phyloP scores from a whole-genome alignment of 2,329 filamentous ascomycete genomes.

The Phialocephala sp. region DNA sequence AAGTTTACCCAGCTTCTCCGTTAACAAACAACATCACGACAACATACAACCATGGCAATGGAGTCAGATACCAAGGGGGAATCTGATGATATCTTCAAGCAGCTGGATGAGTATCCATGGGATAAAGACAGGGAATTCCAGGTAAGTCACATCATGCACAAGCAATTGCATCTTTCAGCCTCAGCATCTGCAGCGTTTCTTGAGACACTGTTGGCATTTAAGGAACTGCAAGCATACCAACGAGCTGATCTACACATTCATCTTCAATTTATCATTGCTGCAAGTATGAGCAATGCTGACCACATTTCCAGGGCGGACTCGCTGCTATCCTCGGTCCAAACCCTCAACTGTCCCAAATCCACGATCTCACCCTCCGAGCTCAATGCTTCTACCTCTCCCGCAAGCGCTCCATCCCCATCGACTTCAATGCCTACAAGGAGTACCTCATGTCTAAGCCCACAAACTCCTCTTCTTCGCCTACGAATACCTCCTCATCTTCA shows the following conservation, averaged over 20 bases:
- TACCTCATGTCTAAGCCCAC: conserved; percentile 52
- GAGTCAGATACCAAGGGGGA: conserved; percentile 33
- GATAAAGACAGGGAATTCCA: conserved; percentile 71
- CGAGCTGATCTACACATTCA: not conserved
- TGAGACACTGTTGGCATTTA: not conserved
- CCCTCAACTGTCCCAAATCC: conserved; percentile 57
- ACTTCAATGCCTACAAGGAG: conserved; percentile 70
- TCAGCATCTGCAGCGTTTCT: conserved; percentile 26
- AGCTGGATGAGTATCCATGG: conserved; percentile 72
- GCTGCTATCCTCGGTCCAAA: conserved; percentile 66
- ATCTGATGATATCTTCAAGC: conserved; percentile 56
- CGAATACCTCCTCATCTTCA: not conserved
- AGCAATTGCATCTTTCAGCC: conserved; percentile 23
- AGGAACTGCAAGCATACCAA: not conserved
- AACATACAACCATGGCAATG: conserved; percentile 26
- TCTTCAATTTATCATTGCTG: not conserved
- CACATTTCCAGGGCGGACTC: conserved; percentile 57
- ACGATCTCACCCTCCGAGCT: conserved; percentile 67
- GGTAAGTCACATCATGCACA: conserved; percentile 45
- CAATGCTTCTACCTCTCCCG: conserved; percentile 71
- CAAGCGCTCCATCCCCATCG: conserved; percentile 56
- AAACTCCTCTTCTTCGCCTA: conserved; percentile 2
- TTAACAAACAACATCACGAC: not conserved
- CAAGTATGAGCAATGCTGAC: not conserved
- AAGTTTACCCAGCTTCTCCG: conserved; percentile 8